Base-by-base conservation (phyloP, 768 basidiomycete species). In the Ramaria sp. region DNA sequence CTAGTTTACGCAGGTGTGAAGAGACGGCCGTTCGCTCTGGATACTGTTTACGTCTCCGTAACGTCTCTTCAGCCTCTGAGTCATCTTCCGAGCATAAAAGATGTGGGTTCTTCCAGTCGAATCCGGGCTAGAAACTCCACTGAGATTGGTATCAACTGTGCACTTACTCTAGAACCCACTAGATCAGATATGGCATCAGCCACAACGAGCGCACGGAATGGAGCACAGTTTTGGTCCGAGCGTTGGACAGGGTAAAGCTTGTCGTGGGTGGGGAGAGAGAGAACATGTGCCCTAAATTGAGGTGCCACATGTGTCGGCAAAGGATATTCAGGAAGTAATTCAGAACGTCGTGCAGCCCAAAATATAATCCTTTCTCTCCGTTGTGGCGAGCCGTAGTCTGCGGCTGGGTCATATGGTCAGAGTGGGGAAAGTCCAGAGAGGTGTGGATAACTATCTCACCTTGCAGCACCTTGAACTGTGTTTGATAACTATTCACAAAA, bases 61-160 rank as follows among this genome's bases (percentile, higher is more conserved):
- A 4, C 22, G 48, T 37, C 28, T 61, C 50, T 41, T 60, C 60
- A 1, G 59, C 65, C 50, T 74, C 69, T 8, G 59, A 59, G 15
- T 58, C 68, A 57, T 77, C 70, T 30, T 52, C 57, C 0, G 67
- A 60, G 37, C 73, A 64, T 7, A 71, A 62, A 1, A 52, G 7
- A 42, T 83, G 76, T 0, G 85, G 84, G 59, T 81, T 79, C 48
- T 50, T 79, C 87, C 87, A 89, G 54, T 89, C 83, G 67, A 85
- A 89, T 1, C 66, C 69, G 28, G 81, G 81, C 81, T 86, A 22
- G 5, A 41, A 49, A 27, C 7, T 42, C 28, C 12, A 42, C 7
- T 36, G 4, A 27, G 9, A 18, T 8, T 27, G n/a, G 25, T 25
- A 28, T 27, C n/a, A 57, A 37, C 30, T 10, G 32, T 20, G 10